These are phyloP conservation scores for Coprinopsis sp. DNA, from an alignment of 768 basidiomycete species.

Conservation along the genomic window DNA sequence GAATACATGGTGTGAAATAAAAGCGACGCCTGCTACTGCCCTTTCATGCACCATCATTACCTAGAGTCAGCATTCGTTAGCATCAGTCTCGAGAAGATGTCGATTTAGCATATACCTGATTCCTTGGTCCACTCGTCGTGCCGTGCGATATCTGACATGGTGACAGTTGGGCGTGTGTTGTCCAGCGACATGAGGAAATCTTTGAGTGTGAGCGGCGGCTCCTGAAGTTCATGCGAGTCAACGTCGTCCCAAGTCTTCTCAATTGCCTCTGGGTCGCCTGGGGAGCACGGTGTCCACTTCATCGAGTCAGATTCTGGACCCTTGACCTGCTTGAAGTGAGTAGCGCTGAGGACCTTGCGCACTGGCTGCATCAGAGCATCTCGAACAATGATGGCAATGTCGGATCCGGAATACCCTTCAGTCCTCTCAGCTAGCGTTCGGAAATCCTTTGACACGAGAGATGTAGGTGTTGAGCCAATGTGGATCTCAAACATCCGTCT, in stretches of 20 bases:
- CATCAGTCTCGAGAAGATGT: too few relatives aligned
- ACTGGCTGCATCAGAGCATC: slow-evolving; percentile 99
- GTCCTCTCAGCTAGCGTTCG: slow-evolving; percentile 78
- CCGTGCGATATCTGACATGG: slow-evolving; percentile 76
- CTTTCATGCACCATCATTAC: too few relatives aligned
- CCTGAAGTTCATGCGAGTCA: slow-evolving; percentile 82
- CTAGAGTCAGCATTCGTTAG: too few relatives aligned
- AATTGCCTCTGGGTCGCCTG: slow-evolving; percentile 77
- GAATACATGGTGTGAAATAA: too few relatives aligned
- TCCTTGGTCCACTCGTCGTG: slow-evolving; percentile 85
- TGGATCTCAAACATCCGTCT: slow-evolving; percentile 97
- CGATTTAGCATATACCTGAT: slow-evolving; percentile 51
- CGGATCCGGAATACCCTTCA: slow-evolving; percentile 92
- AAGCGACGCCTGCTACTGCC: too few relatives aligned
- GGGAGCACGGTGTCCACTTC: slow-evolving; percentile 95
- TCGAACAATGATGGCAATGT: slow-evolving; percentile 90
- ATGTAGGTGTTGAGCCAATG: slow-evolving; percentile 87
- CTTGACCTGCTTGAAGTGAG: slow-evolving; percentile 77
- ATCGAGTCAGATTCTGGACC: slow-evolving; percentile 23
- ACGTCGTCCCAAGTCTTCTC: slow-evolving; percentile 91
- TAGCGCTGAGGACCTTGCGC: slow-evolving; percentile 90
- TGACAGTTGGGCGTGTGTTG: slow-evolving; percentile 83
- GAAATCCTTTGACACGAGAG: slow-evolving; percentile 75
- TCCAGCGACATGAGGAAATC: slow-evolving; percentile 83
- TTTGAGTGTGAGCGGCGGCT: slow-evolving; percentile 70